A percentile compares a stretch with the other conserved stretches of the same genome.
Conservation (phyloP, 129 eudicot species). For the Lonicera japonica region DNA sequence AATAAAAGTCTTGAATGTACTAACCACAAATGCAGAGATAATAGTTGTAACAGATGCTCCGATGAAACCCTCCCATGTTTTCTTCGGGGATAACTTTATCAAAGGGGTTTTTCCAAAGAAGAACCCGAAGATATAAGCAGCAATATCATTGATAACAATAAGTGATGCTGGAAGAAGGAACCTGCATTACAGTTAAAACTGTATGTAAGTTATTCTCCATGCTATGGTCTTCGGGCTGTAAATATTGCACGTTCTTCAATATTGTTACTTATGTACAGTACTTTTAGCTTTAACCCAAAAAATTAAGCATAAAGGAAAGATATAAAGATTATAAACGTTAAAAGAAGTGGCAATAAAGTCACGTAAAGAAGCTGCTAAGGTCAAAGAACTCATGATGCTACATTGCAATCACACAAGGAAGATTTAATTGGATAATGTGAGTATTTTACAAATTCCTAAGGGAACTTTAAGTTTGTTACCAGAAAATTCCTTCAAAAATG, state of each 20-base stretch:
- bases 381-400: not conserved
- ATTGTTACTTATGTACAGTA: not conserved
- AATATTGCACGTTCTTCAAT: not conserved
- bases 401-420: not conserved
- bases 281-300: no score
- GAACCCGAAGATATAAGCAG: slow-evolving; percentile 89
- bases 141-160: slow-evolving; percentile 83
- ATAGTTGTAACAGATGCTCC: slow-evolving; percentile 92
- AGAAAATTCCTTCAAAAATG: slow-evolving; percentile 94
- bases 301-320: not conserved
- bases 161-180: slow-evolving; percentile 99
- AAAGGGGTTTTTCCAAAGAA: slow-evolving; percentile 96
- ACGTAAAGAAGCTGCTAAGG: not conserved
- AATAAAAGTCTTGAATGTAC: slow-evolving; percentile 17
- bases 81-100: slow-evolving; percentile 91
- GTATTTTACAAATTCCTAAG: not conserved
- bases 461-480: slow-evolving; percentile 33
- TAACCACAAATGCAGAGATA: slow-evolving; percentile 83
- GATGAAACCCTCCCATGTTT: slow-evolving; percentile 98
- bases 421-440: not conserved
- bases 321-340: no score
- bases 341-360: not conserved
- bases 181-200: slow-evolving; percentile 43
- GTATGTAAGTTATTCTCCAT: slow-evolving; percentile 13
- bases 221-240: not conserved